Conservation (phyloP, 768 basidiomycete genomes). For the Xanthoconium purpureum region DNA sequence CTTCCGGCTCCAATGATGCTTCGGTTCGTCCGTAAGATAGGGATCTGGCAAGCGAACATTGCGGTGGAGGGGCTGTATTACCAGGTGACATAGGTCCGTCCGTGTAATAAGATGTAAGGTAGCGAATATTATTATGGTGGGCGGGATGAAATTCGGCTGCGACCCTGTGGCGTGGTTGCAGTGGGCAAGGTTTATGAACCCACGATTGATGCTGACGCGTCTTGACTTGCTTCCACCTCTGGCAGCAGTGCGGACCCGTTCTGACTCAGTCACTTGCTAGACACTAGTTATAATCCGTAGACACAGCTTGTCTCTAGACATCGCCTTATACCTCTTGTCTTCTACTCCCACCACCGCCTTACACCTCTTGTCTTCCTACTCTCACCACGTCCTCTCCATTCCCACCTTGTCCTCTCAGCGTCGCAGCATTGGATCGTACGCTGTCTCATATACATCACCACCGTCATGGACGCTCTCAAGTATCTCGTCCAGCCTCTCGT, state of each 20-base stretch:
- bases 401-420: constrained; percentile 14
- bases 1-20: constrained; percentile 68
- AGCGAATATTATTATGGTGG: not conserved
- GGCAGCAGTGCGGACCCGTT: constrained; percentile 6
- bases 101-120: not conserved
- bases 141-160: constrained; percentile 12
- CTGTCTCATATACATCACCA: constrained; percentile 20
- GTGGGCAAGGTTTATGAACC: constrained; percentile 22
- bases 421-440: constrained; percentile 40
- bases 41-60: constrained; percentile 81
- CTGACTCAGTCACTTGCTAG: constrained; percentile 4
- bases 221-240: constrained; percentile 33
- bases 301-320: constrained; percentile 23
- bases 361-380: constrained; percentile 16
- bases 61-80: constrained; percentile 68
- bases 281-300: not conserved
- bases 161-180: constrained; percentile 30
- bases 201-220: constrained; percentile 36
- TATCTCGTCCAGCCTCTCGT: constrained; percentile 80
- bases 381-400: constrained; percentile 22
- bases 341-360: not conserved
- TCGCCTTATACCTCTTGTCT: too few species aligned
- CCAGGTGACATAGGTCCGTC: constrained; percentile 27
- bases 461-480: constrained; percentile 73
- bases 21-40: constrained; percentile 60